Evolutionary conservation across 2,329 filamentous ascomycete species (phyloP), one percentile per base, ranked within the genome.

Genomic region (Penicillium rolfsii): DNA sequence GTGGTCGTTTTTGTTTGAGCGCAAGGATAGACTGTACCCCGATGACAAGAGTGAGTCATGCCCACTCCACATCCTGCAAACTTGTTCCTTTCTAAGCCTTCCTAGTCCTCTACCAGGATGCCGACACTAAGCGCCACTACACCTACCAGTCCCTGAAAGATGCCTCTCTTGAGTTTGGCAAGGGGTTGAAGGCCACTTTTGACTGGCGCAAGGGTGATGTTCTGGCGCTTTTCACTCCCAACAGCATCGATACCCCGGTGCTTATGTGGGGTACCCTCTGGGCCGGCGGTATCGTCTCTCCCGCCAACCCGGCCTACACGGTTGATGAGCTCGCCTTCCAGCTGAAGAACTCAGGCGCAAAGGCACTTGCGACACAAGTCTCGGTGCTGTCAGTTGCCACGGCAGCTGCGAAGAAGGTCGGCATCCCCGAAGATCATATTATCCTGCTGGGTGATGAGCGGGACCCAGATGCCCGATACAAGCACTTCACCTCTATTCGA

Each of bases 231-330:
- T 97, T 89, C 81, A 89, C 91, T 3, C 91, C 93, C 30, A 97
- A 98, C 75, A 88, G 84, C 74, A 89, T 97, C 72, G 93, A 97
- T 75, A 91, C 89, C 0, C 89, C 91, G 0, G 81, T 89, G 3
- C 77, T 93, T 50, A 91, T 87, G 75, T 91, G 91, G 82, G 93
- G 93, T 30, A 84, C 87, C 9, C 86, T 90, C 66, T 97, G 91
- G 90, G 90, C 91, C 0, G 93, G 93, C 49, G 93, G 91, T 33
- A 81, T 91, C 55, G 79, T 91, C 11, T 92, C 89, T n/a, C 92
- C 93, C 0, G 93, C 91, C 2, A 97, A 97, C 72, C 93, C 93
- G 22, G 87, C 88, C 4, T 97, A 97, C 77, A 96, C 91, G 0
- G 85, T 85, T 12, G 87, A 91, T 9, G 94, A 98, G 77, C 83